These are phyloP conservation scores for Lepidium aucheri DNA, from an alignment of 345 rosid species.

Conservation along the genomic window DNA sequence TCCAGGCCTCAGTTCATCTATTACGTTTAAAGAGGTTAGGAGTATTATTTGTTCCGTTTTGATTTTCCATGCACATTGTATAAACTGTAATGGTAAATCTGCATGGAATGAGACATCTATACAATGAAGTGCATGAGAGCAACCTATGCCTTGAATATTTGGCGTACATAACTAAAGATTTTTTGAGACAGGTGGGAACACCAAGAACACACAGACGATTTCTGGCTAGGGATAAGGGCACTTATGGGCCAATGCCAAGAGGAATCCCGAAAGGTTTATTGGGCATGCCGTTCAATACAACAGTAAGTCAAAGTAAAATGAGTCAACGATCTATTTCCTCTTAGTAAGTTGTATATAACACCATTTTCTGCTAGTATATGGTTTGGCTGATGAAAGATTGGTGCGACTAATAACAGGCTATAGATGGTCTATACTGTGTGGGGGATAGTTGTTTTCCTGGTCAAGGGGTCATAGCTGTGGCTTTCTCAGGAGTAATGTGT, in stretches of 20 bases:
- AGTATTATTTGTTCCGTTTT: neutral
- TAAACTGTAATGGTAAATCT: neutral
- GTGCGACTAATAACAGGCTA: constrained; percentile 45
- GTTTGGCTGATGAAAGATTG: constrained; percentile 3
- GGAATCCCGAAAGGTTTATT: constrained; percentile 75
- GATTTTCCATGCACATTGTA: neutral
- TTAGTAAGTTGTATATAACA: neutral
- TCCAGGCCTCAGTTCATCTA: constrained; percentile 70
- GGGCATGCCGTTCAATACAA: constrained; percentile 96
- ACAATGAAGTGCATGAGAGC: neutral
- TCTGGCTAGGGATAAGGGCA: constrained; percentile 80
- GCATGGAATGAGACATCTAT: neutral
- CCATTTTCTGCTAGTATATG: neutral
- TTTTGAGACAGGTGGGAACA: constrained; percentile 55
- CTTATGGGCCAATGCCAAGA: constrained; percentile 95
- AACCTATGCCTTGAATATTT: neutral
- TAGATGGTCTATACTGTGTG: constrained; percentile 79
- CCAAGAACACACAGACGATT: constrained; percentile 86
- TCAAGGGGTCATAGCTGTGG: constrained; percentile 95
- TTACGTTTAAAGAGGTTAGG: constrained; percentile 73
- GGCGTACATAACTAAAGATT: neutral
- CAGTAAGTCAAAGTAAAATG: constrained; percentile 40
- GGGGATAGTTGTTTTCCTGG: constrained; percentile 99
- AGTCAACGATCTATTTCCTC: neutral
- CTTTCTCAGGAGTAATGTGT: constrained; percentile 94